Evolutionary conservation across 225 moss, liverwort and hornwort genomes (phyloP).

Genomic region (Pseudisothecium myosuroides): DNA sequence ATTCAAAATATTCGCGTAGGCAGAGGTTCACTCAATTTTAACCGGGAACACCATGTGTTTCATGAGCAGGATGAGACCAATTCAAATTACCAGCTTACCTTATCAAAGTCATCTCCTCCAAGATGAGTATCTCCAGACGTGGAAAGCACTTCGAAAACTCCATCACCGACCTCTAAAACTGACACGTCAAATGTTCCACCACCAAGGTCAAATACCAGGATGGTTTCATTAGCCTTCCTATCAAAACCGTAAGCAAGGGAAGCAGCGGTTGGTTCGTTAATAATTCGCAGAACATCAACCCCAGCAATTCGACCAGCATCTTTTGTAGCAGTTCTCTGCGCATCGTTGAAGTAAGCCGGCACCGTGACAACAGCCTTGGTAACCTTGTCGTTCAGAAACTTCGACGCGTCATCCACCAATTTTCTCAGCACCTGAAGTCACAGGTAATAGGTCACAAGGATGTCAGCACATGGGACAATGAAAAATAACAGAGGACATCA

Average conservation of each 20-base stretch:
- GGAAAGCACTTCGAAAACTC: constrained; percentile 55
- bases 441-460: background rate
- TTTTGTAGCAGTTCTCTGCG: constrained; percentile 84
- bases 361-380: constrained; percentile 88
- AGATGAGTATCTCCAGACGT: constrained; percentile 63
- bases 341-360: constrained; percentile 94
- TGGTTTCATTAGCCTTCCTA: constrained; percentile 54
- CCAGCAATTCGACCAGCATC: constrained; percentile 91
- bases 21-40: too few species aligned
- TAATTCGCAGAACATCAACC: constrained; percentile 46
- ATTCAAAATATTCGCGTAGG: too few species aligned
- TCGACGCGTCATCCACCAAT: constrained; percentile 86
- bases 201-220: constrained; percentile 49
- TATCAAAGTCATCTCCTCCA: constrained; percentile 57
- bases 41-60: background rate
- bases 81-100: background rate
- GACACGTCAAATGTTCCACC: constrained; percentile 62
- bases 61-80: background rate
- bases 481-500: background rate
- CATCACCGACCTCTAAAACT: constrained; percentile 53
- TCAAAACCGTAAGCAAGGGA: constrained; percentile 62
- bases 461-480: background rate
- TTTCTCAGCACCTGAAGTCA: constrained; percentile 65
- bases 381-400: constrained; percentile 92
- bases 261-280: constrained; percentile 55